Base-by-base conservation (phyloP, 1,284 basidiomycete genomes). In the Rhodotorula sp. region DNA sequence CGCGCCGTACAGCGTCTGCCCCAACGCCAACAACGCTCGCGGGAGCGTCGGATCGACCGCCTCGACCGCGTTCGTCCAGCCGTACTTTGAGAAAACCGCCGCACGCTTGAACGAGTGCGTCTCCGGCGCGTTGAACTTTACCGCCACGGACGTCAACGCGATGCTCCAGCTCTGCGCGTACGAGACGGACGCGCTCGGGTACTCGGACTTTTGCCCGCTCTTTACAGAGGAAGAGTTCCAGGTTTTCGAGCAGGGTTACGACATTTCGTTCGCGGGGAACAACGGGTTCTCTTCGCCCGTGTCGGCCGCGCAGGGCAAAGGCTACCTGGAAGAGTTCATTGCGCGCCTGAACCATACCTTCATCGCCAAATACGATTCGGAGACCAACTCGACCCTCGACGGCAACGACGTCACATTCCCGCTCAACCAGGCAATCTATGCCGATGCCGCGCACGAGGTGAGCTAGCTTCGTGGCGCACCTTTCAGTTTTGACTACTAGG, bases 151-250 rank as follows among this genome's bases (percentile, higher is more conserved):
- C 63, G 71, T 79, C 26, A 58, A 73, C 31, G 70, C 79, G 10
- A 80, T 83, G 81, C 71, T 82, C 23, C 77, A 81, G 67, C 77
- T 82, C 3, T 76, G 75, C 64, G 61, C 69, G 14, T 58, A 59
- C 43, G 49, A 64, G 89, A 96, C 93, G 5, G 92, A 94, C 54
- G 90, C 92, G 0, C 85, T 96, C 21, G 94, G 93, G 3, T 94
- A 91, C 79, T 92, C 90, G 43, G 89, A 88, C 75, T 97, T 96
- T 82, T 97, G 95, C 78, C 87, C 87, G 64, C 84, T 97, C 1
- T 97, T 97, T 82, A 93, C 91, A 0, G 85, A 90, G 79, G 86
- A 90, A 77, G 92, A 91, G 18, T 95, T 92, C 80, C 87, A 92
- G 80, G 95, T 94, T 72, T 87, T 90, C 46, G 75, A 69, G 67